Conservation (phyloP, 768 basidiomycete species). For the Candolleomyces aberdarensis region DNA sequence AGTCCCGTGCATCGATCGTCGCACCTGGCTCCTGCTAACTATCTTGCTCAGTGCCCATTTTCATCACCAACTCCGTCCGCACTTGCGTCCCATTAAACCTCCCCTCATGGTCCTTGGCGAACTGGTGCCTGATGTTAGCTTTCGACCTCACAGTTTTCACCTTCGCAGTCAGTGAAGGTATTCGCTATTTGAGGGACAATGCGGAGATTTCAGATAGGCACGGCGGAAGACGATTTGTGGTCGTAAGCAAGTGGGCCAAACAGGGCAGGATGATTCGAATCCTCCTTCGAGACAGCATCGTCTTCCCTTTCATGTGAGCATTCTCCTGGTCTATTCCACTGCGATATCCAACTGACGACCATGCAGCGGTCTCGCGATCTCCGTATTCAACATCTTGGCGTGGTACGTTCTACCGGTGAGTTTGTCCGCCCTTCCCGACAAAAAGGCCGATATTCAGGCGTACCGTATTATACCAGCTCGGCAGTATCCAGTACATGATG, state of each 20-base stretch:
- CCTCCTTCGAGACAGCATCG: neutral
- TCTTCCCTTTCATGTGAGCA: neutral
- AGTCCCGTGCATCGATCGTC: neutral
- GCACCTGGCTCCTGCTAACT: neutral
- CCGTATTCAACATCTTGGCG: neutral
- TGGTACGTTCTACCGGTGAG: neutral
- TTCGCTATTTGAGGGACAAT: neutral
- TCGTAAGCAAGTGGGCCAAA: neutral
- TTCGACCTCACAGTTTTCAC: neutral
- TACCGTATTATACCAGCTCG: neutral
- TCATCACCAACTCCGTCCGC: constrained; percentile 7
- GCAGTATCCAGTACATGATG: neutral
- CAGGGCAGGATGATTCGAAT: neutral
- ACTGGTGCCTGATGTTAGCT: neutral
- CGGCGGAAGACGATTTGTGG: neutral
- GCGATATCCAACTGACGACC: neutral
- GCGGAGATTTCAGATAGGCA: neutral
- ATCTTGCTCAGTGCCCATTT: neutral
- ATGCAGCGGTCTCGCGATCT: neutral
- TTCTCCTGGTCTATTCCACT: neutral
- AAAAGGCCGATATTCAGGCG: neutral
- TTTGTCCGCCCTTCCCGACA: neutral
- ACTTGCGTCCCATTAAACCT: neutral
- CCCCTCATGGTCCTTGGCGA: neutral
- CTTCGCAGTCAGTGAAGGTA: neutral